phyloP scores from a whole-genome alignment of 805 yeast species.

The Candida corydali region DNA sequence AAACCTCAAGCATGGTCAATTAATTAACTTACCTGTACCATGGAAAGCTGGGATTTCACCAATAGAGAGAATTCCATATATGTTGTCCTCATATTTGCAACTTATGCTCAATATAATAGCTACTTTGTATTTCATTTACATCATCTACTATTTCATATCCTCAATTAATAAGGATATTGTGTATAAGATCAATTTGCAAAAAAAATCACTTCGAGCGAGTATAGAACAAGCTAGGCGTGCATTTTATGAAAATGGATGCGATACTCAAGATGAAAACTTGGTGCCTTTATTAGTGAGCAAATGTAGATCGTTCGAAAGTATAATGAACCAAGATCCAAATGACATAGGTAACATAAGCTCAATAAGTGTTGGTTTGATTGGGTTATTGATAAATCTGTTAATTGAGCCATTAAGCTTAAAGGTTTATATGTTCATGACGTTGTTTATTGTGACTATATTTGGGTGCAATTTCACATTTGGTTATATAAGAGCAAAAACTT shows the following conservation, averaged over 20 bases:
- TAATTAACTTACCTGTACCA: slow-evolving; percentile 46
- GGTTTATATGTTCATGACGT: slow-evolving; percentile 43
- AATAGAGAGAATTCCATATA: slow-evolving; percentile 49
- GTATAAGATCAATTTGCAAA: slow-evolving; percentile 45
- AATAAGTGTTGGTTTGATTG: slow-evolving; percentile 60
- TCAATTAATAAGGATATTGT: slow-evolving; percentile 54
- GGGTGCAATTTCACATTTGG: slow-evolving; percentile 64
- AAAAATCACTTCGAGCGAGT: slow-evolving; percentile 44
- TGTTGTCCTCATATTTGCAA: slow-evolving; percentile 61
- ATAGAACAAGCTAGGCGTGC: slow-evolving; percentile 50
- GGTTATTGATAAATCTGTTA: slow-evolving; percentile 56
- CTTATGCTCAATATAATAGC: slow-evolving; percentile 47
- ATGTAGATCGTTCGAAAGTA: slow-evolving; percentile 61
- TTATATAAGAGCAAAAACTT: slow-evolving; percentile 53
- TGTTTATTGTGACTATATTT: slow-evolving; percentile 46
- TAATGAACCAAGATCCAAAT: slow-evolving; percentile 56
- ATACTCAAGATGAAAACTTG: slow-evolving; percentile 39
- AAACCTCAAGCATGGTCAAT: slow-evolving; percentile 2
- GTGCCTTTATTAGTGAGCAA: slow-evolving; percentile 55
- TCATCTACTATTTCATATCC: slow-evolving; percentile 40
- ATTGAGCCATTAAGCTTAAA: slow-evolving; percentile 67
- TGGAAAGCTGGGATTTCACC: slow-evolving; percentile 55
- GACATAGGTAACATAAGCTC: slow-evolving; percentile 47
- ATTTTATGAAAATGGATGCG: slow-evolving; percentile 54
- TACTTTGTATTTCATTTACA: slow-evolving; percentile 39